phyloP scores from a whole-genome alignment of 2,329 filamentous ascomycete species.

The Hymenoscyphus infarciens region DNA sequence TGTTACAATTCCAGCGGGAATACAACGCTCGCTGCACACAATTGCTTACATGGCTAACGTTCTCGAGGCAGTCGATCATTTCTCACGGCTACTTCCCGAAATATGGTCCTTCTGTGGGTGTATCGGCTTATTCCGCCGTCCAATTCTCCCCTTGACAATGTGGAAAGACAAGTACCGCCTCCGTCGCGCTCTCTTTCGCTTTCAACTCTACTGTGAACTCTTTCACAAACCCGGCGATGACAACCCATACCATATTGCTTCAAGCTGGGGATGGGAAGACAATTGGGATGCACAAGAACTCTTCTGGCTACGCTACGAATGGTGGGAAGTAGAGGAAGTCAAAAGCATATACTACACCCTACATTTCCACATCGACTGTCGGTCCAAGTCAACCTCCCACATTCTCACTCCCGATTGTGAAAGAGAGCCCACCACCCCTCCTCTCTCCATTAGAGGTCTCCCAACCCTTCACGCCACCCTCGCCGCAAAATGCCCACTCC shows the following conservation, averaged over 20 bases:
- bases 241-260: background rate
- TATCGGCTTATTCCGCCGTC: background rate
- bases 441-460: background rate
- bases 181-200: slow-evolving; percentile 14
- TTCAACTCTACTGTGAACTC: slow-evolving; percentile 16
- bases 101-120: slow-evolving; percentile 1
- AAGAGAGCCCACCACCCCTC: background rate
- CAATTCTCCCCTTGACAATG: slow-evolving; percentile 12
- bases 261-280: slow-evolving; percentile 8
- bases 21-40: background rate
- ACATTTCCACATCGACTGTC: background rate
- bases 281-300: slow-evolving; percentile 10
- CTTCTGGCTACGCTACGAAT: slow-evolving; percentile 15
- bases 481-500: too few species aligned
- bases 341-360: slow-evolving; percentile 17
- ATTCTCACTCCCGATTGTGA: background rate
- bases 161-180: slow-evolving; percentile 13
- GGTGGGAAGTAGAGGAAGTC: slow-evolving; percentile 17
- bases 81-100: background rate
- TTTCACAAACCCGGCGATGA: slow-evolving; percentile 12
- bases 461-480: background rate
- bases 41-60: slow-evolving; percentile 4
- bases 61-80: slow-evolving; percentile 2
- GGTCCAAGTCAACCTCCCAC: background rate
- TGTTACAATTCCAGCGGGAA: background rate